These are phyloP conservation scores for Amanita muscaria DNA, from an alignment of 768 basidiomycete species.

Conservation along the genomic window DNA sequence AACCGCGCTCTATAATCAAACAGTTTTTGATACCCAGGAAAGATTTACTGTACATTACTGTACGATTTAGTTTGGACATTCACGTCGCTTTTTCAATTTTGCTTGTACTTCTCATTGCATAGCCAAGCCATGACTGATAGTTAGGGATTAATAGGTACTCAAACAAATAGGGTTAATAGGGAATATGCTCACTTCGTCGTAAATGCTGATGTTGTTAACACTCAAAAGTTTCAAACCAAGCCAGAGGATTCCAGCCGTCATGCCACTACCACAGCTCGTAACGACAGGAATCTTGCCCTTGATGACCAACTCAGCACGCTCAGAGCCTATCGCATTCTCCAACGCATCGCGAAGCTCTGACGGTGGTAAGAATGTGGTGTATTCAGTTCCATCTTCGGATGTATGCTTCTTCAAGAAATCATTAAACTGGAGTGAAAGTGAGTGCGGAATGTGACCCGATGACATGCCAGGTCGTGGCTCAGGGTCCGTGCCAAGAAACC, in stretches of 20 bases:
- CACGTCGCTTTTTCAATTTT: conserved; percentile 49
- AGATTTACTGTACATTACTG: conserved; percentile 7
- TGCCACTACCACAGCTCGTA: conserved; percentile 89
- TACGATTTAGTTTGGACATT: conserved; percentile 3
- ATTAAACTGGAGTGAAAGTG: conserved; percentile 78
- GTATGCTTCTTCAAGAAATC: conserved; percentile 47
- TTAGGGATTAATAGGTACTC: conserved; percentile 3
- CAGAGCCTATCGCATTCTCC: conserved; percentile 51
- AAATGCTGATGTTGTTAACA: conserved; percentile 56
- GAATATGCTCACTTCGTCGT: conserved; percentile 74
- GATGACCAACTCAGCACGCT: conserved; percentile 46
- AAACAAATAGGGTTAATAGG: conserved; percentile 7
- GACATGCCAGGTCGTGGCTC: conserved; percentile 86
- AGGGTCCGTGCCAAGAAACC: conserved; percentile 72
- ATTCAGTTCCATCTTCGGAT: conserved; percentile 35
- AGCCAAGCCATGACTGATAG: conserved; percentile 90
- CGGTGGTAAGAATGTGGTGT: conserved; percentile 50
- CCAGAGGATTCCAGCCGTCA: conserved; percentile 97
- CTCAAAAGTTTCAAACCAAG: conserved; percentile 75
- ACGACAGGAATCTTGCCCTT: conserved; percentile 54
- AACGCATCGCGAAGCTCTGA: conserved; percentile 53
- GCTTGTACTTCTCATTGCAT: conserved; percentile 70
- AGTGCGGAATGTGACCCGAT: conserved; percentile 89
- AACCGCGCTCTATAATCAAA: background rate
- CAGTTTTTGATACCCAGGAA: conserved; percentile 7